These are phyloP conservation scores for Camellia oleifera DNA, from an alignment of 179 eudicot species.

Conservation along the genomic window DNA sequence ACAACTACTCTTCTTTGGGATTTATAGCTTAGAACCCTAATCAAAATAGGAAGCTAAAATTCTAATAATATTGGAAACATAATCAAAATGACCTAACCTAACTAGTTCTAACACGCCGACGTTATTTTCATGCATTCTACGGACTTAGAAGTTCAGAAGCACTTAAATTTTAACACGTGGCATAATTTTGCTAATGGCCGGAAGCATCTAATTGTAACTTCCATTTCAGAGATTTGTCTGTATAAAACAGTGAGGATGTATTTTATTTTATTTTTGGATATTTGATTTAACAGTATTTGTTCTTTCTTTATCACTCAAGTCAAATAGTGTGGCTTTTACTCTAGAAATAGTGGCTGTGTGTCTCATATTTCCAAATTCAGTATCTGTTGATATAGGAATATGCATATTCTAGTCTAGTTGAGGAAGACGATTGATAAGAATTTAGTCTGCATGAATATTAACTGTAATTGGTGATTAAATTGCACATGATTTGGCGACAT, in stretches of 20 bases:
- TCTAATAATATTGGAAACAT: no score
- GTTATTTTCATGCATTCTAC: no score
- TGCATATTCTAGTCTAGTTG: not conserved
- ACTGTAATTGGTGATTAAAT: not conserved
- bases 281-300: not conserved
- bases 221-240: not conserved
- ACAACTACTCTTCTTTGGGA: no score
- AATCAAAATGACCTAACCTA: no score
- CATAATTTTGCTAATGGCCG: not conserved
- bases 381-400: not conserved
- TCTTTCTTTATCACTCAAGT: not conserved
- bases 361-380: constrained; percentile 2
- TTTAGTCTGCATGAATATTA: not conserved
- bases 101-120: no score
- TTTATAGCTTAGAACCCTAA: no score
- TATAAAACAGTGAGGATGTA: not conserved
- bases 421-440: not conserved
- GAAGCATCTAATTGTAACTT: not conserved
- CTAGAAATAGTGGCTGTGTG: not conserved
- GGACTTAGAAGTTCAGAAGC: no score
- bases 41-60: no score
- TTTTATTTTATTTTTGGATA: no score
- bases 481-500: not conserved
- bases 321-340: not conserved
- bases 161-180: no score